phyloP scores from a whole-genome alignment of 148 eudicot genomes.

The Heliamphora exappendiculata region DNA sequence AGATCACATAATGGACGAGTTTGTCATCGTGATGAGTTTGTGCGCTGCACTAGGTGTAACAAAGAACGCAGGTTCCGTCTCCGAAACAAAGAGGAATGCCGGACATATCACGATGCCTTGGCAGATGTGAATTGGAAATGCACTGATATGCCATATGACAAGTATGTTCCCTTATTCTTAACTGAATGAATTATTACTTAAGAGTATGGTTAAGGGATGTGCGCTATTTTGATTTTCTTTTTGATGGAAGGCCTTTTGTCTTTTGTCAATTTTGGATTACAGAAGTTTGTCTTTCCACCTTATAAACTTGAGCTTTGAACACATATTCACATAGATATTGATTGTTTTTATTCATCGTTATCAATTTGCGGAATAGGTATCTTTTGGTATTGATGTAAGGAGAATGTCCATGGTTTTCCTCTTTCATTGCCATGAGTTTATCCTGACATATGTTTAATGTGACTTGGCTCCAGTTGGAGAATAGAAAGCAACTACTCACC shows the following conservation, averaged over 20 bases:
- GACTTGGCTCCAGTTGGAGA: too few relatives aligned
- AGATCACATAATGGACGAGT: conserved; percentile 27
- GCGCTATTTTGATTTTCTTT: neutral
- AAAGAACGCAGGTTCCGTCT: conserved; percentile 64
- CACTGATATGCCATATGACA: conserved; percentile 51
- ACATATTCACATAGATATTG: neutral
- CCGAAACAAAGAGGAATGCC: conserved; percentile 56
- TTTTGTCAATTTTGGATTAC: neutral
- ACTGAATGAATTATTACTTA: neutral
- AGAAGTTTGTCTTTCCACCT: neutral
- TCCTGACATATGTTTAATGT: too few relatives aligned
- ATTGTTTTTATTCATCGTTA: neutral
- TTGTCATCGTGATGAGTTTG: conserved; percentile 72
- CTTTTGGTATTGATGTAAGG: neutral
- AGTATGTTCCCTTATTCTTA: conserved; percentile 28
- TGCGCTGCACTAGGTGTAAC: conserved; percentile 44
- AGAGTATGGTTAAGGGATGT: neutral
- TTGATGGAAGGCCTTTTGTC: neutral
- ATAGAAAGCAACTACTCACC: too few relatives aligned
- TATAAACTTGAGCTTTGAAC: neutral
- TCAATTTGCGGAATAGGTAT: neutral
- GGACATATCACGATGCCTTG: conserved; percentile 56
- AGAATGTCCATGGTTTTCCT: neutral
- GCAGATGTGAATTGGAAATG: conserved; percentile 54
- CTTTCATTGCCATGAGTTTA: conserved; percentile 2